Evolutionary conservation across 2,329 filamentous ascomycete species (phyloP), one percentile per base, ranked within the genome.

Genomic region (Botrytis cinerea): DNA sequence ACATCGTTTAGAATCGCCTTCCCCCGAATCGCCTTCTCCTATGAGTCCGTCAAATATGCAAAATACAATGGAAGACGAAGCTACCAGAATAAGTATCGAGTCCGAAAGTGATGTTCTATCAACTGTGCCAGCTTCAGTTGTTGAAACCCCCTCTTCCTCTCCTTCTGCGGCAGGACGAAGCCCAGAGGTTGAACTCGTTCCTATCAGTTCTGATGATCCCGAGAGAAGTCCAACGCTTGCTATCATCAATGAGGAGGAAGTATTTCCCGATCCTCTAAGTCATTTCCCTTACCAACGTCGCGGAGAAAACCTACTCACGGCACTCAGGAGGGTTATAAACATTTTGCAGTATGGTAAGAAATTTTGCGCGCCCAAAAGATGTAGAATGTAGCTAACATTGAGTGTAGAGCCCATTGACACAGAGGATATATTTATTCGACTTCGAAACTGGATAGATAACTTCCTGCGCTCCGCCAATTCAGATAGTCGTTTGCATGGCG

Each of bases 361-460:
- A 75, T 78, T 45, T 76, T 74, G n/a, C 48, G 18, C 66, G 32
- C 45, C n/a, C 9, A 14, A 57, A 51, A 69, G 35, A 32, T 25
- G 40, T 32, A 25, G 66, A 40, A 25, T 5, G 46, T 59, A 43
- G 43, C 71, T 70, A 80, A 83, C 75, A 83, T 51, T 28, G 63
- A 32, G 22, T 22, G 20, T 71, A 87, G 85, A 86, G 76, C 77
- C 80, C 20, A 73, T 82, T 4, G 79, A 84, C 75, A 85, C 86
- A 46, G 83, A 85, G 28, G 81, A 83, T 20, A 82, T 86, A 38
- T 79, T 89, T 32, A 77, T 81, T 28, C 81, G 81, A 68, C 73
- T 91, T 22, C 81, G 83, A 28, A 80, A 81, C 9, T 91, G 88
- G 88, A 83, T 90, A 38, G 82, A 84, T 12, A 80, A 79, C 25